Conservation (phyloP, 805 yeast species). For the Isabelozyma gotoi region DNA sequence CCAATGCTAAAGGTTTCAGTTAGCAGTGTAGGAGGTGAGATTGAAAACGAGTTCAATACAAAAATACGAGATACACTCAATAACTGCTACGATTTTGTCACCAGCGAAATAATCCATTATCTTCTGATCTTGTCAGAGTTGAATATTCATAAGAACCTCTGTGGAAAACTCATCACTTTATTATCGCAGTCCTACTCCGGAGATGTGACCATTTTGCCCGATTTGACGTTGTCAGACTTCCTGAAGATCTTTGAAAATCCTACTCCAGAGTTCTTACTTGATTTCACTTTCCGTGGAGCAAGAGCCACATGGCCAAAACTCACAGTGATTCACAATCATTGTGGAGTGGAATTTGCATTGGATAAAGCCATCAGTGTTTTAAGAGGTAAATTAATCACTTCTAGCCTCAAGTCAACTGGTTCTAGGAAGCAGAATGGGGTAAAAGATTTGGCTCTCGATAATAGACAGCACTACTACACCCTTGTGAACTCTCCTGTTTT, state of each 20-base stretch:
- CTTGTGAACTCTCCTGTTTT: conserved; percentile 23
- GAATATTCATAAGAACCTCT: conserved; percentile 70
- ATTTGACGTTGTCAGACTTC: conserved; percentile 58
- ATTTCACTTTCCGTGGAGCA: conserved; percentile 78
- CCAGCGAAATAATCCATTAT: conserved; percentile 76
- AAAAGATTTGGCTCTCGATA: background rate
- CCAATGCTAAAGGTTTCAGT: conserved; percentile 76
- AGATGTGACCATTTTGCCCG: conserved; percentile 89
- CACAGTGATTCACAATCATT: conserved; percentile 81
- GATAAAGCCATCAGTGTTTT: conserved; percentile 75
- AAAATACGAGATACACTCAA: conserved; percentile 52
- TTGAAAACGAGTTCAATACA: conserved; percentile 60
- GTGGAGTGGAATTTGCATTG: conserved; percentile 83
- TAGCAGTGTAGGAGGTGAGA: conserved; percentile 66
- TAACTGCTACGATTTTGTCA: conserved; percentile 54
- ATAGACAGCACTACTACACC: conserved; percentile 6
- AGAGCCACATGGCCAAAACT: conserved; percentile 93
- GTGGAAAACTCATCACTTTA: conserved; percentile 72
- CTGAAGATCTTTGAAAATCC: conserved; percentile 76
- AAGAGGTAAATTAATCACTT: conserved; percentile 56
- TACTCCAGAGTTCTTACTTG: conserved; percentile 67
- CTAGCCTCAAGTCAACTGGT: conserved; percentile 8
- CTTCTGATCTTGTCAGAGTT: conserved; percentile 71
- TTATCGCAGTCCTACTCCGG: conserved; percentile 89
- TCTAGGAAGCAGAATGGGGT: background rate